Evolutionary conservation across 208 protist genomes (phyloP), one percentile per base, ranked within the genome.

Genomic region (Wallacemonas sp.): DNA sequence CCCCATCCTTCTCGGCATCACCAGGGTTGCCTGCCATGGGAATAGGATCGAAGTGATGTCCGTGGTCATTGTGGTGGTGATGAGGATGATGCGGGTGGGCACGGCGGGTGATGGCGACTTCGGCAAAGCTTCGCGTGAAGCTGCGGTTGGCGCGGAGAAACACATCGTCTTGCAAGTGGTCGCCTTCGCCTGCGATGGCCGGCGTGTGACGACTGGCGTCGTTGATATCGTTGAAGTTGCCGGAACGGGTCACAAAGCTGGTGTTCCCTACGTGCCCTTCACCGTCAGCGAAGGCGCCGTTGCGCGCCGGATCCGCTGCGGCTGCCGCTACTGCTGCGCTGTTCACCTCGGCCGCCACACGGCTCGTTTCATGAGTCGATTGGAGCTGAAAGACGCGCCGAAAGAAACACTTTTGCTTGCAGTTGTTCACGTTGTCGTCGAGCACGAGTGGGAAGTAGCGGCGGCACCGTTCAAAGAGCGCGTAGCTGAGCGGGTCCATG

Each of bases 391-490:
- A 80, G 34, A 85, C 29, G 46, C 70, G 73, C 1, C 79, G 79
- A 29, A 72, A 76, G 69, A 79, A 81, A 63, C 80, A 85, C 47
- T 61, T 32, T 24, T 85, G 71, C 58, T 81, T 85, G 21, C 47
- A 46, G 72, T 81, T 79, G 65, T 81, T 79, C 38, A 76, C 69
- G 49, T 85, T 70, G 66, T 85, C 75, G 34, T 81, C 75, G 49
- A 61, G 68, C 36, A 85, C 71, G 21, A 75, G 61, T 0, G 61
- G 47, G 26, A 85, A 74, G 66, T 81, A 81, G 62, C 75, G 71
- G 30, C 74, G 80, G 47, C 70, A 72, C 52, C 74, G 74, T 39
- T 78, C 68, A 39, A 81, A 78, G 72, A 72, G 78, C 61, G 63
- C 44, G 64, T 68, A 80, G 67, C 72, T 81, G 36, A 79, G 43